Base-by-base conservation (phyloP, 352 stramenopile species). In the Thalassiosira allenii region DNA sequence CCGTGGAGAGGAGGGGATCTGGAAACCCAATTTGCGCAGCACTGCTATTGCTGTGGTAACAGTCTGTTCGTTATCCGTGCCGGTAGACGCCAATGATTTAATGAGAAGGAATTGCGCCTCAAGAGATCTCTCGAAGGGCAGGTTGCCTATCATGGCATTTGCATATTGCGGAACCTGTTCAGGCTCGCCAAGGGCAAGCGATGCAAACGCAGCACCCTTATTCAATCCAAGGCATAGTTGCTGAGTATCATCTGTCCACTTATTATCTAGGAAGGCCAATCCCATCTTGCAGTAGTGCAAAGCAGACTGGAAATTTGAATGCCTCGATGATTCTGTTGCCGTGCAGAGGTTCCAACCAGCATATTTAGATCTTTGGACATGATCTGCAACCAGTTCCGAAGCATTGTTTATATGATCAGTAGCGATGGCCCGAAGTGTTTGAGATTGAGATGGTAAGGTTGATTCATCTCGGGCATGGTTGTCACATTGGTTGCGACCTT, bases 221-320 rank as follows among this genome's bases (percentile, higher is more conserved):
- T 67, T n/a, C 17, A 75, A 51, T 22, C n/a, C 29, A 11, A 17
- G 20, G 23, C 53, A 68, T 29, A 75, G 58, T 1, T 68, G 11
- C 41, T n/a, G 34, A n/a, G 34, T 33, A 17, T 67, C 54, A 5
- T 68, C 17, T 5, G 17, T 30, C 66, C 66, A 75, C 2, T 33
- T 17, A 6, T 34, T 12, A 6, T 44, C n/a, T 22, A 75, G 17
- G 30, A 75, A 61, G 0, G 1, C 5, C 9, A 75, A 67, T 61
- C 66, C 66, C 8, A 58, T 75, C 43, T 32, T 67, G 66, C 9
- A 65, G 43, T 68, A 75, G 29, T 65, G 23, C 14, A 22, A 14
- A 33, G 66, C 56, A 17, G 53, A 11, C 30, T 17, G 3, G 34
- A 68, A 75, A 41, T 75, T 61, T 20, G 43, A 65, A 14, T 44